Evolutionary conservation across 768 basidiomycete species (phyloP), one percentile per base, ranked within the genome.

Genomic region (Suillus ampliporus): DNA sequence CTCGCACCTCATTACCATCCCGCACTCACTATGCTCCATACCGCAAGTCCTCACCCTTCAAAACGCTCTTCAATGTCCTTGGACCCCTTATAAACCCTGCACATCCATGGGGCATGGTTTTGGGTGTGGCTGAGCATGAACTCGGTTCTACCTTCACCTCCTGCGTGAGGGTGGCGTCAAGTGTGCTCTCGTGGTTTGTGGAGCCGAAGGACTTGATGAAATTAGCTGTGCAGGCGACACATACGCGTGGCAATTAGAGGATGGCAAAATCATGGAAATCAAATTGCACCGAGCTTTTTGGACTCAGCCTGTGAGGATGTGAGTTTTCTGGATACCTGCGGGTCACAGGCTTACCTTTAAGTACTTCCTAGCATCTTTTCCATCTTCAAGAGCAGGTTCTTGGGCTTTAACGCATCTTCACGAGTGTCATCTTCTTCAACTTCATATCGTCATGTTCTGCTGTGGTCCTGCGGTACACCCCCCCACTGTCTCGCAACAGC

Each of bases 1-100:
- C 88, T 97, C 64, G 97, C 94, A 0, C 90, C 95, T 0, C 90
- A 96, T 72, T 98, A 95, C 76, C 95, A 99, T 76, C 96, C 96
- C 1, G 76, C 90, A 0, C 83, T 98, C 52, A 92, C 91, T 6
- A 78, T 84, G 61, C 82, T 99, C 95, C 97, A 0, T 86, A 90
- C 71, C 90, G 97, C 60, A 91, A 90, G 69, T 79, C 87, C 0
- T 86, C 98, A 58, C 94, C 95, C 51, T 98, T 97, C 80, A 90
- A 95, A 51, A 98, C 97, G 10, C 89, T 99, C 80, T 98, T 97
- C 85, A 99, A 99, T 77, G 79, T 95, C 62, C 83, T 98, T 37
- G 96, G 97, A 0, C 97, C 97, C 0, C 84, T 99, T 43, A 90
- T 97, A 77, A 98, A 97, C 76, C 97, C 97, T 3, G 89, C 93